Percentiles rank a stretch among this genome's conserved stretches.
These are phyloP conservation scores for Quercus dentata DNA, from an alignment of 306 rosid genomes.

Conservation along the genomic window DNA sequence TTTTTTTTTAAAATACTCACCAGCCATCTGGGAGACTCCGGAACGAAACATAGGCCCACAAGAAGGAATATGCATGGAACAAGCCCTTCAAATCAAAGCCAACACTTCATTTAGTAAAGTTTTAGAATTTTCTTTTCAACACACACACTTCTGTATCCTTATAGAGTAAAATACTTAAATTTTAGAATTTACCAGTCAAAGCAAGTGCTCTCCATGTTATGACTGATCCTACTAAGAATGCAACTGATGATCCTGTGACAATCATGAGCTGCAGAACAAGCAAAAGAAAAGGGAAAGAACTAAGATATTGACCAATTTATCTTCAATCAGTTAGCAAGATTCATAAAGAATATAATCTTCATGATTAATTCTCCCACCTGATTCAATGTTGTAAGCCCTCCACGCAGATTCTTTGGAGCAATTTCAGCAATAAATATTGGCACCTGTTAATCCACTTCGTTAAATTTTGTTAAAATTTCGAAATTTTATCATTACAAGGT, in stretches of 20 bases:
- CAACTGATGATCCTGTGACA: slow-evolving; percentile 41
- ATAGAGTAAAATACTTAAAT: not conserved
- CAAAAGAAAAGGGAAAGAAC: not conserved
- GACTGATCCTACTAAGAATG: slow-evolving; percentile 56
- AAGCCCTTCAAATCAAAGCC: slow-evolving; percentile 47
- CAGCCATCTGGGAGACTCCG: slow-evolving; percentile 55
- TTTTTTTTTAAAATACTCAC: slow-evolving; percentile 18
- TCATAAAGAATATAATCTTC: not conserved
- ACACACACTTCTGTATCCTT: not conserved
- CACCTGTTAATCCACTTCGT: slow-evolving; percentile 26
- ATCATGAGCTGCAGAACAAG: slow-evolving; percentile 41
- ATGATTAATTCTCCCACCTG: slow-evolving; percentile 17
- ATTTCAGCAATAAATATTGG: slow-evolving; percentile 42
- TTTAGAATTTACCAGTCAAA: slow-evolving; percentile 26
- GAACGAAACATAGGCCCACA: slow-evolving; percentile 35
- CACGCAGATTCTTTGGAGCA: slow-evolving; percentile 40
- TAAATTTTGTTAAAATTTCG: slow-evolving; percentile 8
- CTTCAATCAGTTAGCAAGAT: not conserved
- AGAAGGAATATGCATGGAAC: slow-evolving; percentile 61
- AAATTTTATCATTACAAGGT: not conserved
- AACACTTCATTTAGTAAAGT: slow-evolving; percentile 1
- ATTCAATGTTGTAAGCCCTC: slow-evolving; percentile 41
- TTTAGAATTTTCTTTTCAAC: not conserved
- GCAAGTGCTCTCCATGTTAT: slow-evolving; percentile 42
- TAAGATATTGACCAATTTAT: not conserved